A percentile compares a stretch with the other conserved stretches of the same genome.
phyloP scores from a whole-genome alignment of 2,329 filamentous ascomycete genomes.

The Magnaporthiopsis rhizophila region DNA sequence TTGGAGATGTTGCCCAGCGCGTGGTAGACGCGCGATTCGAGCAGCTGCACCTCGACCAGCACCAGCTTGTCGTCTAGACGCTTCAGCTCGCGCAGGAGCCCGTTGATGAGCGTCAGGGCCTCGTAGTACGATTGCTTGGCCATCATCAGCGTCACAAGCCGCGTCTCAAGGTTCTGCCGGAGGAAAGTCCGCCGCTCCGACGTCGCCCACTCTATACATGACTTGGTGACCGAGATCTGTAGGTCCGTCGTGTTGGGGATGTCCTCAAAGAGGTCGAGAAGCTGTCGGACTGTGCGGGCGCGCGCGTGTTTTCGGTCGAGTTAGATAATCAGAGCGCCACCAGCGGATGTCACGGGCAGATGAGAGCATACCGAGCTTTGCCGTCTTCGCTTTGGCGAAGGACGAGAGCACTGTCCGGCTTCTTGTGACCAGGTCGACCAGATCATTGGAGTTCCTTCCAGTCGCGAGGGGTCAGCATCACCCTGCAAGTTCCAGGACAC shows the following conservation, averaged over 20 bases:
- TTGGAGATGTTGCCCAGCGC: conserved; percentile 95
- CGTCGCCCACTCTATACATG: conserved; percentile 98
- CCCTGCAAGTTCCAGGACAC: conserved; percentile 7
- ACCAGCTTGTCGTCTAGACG: conserved; percentile 97
- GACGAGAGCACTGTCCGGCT: conserved; percentile 87
- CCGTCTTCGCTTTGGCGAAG: conserved; percentile 98
- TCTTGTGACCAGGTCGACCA: conserved; percentile 83
- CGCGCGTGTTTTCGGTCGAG: background rate
- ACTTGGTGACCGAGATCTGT: conserved; percentile 92
- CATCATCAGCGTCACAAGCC: conserved; percentile 91
- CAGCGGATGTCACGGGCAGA: background rate
- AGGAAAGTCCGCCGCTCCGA: conserved; percentile 92
- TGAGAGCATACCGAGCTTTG: conserved; percentile 72
- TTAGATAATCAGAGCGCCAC: background rate
- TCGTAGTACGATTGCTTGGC: conserved; percentile 97
- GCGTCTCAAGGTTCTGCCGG: conserved; percentile 94
- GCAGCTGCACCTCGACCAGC: conserved; percentile 91
- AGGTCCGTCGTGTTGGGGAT: conserved; percentile 93
- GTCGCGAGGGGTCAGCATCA: background rate
- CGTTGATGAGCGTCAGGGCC: conserved; percentile 91
- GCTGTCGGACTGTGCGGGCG: conserved; percentile 69
- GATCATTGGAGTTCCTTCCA: conserved; percentile 65
- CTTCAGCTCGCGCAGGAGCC: conserved; percentile 91
- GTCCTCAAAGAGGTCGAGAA: conserved; percentile 88
- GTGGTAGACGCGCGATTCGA: conserved; percentile 96